These are phyloP conservation scores for Lolium multiflorum DNA, from an alignment of 176 grass and related monocot genomes.

Conservation along the genomic window DNA sequence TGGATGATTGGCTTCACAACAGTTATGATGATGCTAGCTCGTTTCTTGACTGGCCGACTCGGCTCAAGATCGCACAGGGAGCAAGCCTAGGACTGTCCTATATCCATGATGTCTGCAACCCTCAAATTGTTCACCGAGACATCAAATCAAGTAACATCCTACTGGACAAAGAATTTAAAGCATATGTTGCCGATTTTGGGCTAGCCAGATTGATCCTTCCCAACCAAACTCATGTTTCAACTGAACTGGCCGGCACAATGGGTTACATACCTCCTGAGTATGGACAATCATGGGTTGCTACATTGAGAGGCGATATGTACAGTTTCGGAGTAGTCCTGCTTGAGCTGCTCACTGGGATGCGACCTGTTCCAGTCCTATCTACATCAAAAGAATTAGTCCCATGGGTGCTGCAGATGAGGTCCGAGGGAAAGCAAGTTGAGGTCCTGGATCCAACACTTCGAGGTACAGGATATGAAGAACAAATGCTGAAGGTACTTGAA, in stretches of 20 bases:
- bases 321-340: constrained; percentile 88
- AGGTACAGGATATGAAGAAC: neutral
- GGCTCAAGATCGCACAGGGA: constrained; percentile 63
- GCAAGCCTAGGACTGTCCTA: constrained; percentile 61
- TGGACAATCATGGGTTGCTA: constrained; percentile 69
- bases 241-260: constrained; percentile 68
- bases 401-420: neutral
- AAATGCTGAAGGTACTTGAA: neutral
- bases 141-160: constrained; percentile 87
- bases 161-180: constrained; percentile 66
- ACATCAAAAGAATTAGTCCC: constrained; percentile 50
- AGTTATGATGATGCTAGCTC: constrained; percentile 32
- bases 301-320: constrained; percentile 70
- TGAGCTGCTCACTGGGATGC: constrained; percentile 70
- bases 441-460: neutral
- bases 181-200: constrained; percentile 82
- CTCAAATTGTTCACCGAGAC: constrained; percentile 80
- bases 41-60: constrained; percentile 55
- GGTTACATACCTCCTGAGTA: constrained; percentile 92
- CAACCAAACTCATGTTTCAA: constrained; percentile 79
- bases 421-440: neutral
- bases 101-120: constrained; percentile 70
- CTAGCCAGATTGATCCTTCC: constrained; percentile 68
- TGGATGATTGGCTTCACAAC: constrained; percentile 87
- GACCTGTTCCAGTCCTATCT: constrained; percentile 46